Base-by-base conservation (phyloP, 176 grass and related monocot genomes). In the Aegilops umbellulata region DNA sequence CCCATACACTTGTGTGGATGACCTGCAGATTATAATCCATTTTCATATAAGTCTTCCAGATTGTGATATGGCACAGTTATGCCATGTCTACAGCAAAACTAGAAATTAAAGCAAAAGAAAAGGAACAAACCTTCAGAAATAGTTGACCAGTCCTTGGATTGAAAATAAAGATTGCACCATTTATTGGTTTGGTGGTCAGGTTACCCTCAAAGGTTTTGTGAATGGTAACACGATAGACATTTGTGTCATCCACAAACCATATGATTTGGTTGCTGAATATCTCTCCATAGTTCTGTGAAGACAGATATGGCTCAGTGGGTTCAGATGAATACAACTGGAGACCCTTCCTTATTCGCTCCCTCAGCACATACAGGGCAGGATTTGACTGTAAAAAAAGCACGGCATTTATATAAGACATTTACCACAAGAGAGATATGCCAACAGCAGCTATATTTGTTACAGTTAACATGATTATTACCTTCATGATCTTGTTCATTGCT, bases 401-500 rank as follows among this genome's bases (percentile, higher is more conserved):
- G 19, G 49, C 67, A 80, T 24, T 57, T 41, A 23, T 60, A 79
- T 36, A 60, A 35, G 49, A 71, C n/a, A 80, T 73, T 2, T 70
- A 76, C 63, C 36, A 62, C 1, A 83, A 26, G 11, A 84, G 46
- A 74, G 8, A 70, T 1, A 55, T 47, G 23, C 4, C 5, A 78
- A 20, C 53, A 38, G 15, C 32, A 79, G 24, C 32, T 32, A 60
- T 11, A 73, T 42, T 57, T 82, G 35, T 55, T 41, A 66, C 77
- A 74, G 24, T 84, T 23, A 78, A 76, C 13, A 75, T 64, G 25
- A 64, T 60, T 58, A 80, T 62, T 94, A 98, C 96, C 96, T 98
- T 98, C 96, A 98, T 98, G 42, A 98, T 98, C 80, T 98, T 98
- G 92, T 98, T 98, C 92, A 98, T 98, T 84, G 96, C 96, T 84